Conservation (phyloP, 495 filamentous ascomycete species). For the Bryoglossum gracile region DNA sequence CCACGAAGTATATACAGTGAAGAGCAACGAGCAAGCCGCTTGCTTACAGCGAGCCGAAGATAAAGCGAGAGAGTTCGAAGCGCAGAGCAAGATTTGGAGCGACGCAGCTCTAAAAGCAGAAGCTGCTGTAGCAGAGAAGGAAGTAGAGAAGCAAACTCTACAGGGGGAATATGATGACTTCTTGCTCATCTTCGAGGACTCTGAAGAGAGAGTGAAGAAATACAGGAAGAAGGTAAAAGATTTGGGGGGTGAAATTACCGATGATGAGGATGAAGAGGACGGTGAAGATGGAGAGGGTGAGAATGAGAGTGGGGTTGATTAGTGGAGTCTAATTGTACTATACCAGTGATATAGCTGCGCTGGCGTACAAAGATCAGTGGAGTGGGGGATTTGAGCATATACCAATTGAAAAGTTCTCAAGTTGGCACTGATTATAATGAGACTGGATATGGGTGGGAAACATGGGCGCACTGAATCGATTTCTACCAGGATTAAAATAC, state of each 20-base stretch:
- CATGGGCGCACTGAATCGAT: too few relatives aligned
- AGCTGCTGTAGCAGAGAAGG: constrained; percentile 42
- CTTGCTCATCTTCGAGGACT: constrained; percentile 77
- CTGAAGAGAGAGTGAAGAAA: constrained; percentile 74
- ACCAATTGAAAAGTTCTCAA: too few relatives aligned
- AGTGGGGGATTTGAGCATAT: too few relatives aligned
- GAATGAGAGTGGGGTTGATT: constrained; percentile 30
- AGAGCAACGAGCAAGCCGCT: constrained; percentile 39
- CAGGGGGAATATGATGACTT: constrained; percentile 77
- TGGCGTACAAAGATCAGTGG: constrained; percentile 6
- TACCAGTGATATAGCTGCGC: constrained; percentile 6
- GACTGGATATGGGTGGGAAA: too few relatives aligned
- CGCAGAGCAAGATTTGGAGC: constrained; percentile 27
- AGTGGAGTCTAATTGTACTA: constrained; percentile 7
- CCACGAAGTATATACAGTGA: constrained; percentile 46
- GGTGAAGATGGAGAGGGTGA: constrained; percentile 58
- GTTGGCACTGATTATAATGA: too few relatives aligned
- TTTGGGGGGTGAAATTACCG: constrained; percentile 66
- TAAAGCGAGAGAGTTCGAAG: constrained; percentile 19
- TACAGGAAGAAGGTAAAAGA: constrained; percentile 74
- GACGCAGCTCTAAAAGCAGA: constrained; percentile 25
- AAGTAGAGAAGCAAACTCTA: constrained; percentile 54
- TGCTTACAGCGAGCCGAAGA: constrained; percentile 28
- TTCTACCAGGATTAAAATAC: too few relatives aligned
- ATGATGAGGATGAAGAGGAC: constrained; percentile 67